phyloP scores from a whole-genome alignment of 257 asterid genomes.

The Solanum tarapatanum region DNA sequence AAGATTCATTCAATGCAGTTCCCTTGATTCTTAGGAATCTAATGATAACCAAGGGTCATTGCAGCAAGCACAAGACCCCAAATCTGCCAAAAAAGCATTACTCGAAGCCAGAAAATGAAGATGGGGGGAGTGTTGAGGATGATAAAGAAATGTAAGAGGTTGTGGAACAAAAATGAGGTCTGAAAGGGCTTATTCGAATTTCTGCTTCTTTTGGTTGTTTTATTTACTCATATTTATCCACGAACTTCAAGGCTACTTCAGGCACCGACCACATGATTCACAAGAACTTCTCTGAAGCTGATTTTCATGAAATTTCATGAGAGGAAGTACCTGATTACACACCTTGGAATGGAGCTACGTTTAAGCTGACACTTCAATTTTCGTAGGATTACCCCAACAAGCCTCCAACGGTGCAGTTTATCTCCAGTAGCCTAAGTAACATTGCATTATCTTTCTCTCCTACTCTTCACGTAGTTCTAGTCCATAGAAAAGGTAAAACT shows the following conservation, averaged over 20 bases:
- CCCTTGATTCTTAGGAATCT: slow-evolving; percentile 6
- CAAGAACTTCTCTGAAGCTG: slow-evolving; percentile 16
- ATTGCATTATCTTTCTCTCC: background rate
- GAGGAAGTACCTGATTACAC: background rate
- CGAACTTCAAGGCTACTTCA: background rate
- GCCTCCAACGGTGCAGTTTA: slow-evolving; percentile 82
- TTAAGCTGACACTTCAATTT: slow-evolving; percentile 81
- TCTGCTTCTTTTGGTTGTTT: slow-evolving; percentile 23
- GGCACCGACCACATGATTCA: slow-evolving; percentile 7
- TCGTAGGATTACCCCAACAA: slow-evolving; percentile 79
- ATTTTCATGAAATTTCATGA: background rate
- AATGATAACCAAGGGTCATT: slow-evolving; percentile 17
- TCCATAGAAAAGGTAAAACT: background rate
- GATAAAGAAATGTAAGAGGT: slow-evolving; percentile 13
- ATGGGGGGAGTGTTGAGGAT: slow-evolving; percentile 5
- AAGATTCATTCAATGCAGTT: background rate
- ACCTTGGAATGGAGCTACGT: slow-evolving; percentile 37
- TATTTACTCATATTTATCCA: slow-evolving; percentile 21
- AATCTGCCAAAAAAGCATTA: background rate
- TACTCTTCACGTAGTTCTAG: background rate
- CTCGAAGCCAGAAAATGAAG: background rate
- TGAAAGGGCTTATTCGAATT: slow-evolving; percentile 10
- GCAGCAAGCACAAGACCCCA: slow-evolving; percentile 9
- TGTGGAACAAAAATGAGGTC: slow-evolving; percentile 26
- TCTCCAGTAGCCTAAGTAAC: slow-evolving; percentile 34